These are phyloP conservation scores for Talaromyces funiculosus DNA, from an alignment of 2,329 filamentous ascomycete genomes.

Conservation along the genomic window DNA sequence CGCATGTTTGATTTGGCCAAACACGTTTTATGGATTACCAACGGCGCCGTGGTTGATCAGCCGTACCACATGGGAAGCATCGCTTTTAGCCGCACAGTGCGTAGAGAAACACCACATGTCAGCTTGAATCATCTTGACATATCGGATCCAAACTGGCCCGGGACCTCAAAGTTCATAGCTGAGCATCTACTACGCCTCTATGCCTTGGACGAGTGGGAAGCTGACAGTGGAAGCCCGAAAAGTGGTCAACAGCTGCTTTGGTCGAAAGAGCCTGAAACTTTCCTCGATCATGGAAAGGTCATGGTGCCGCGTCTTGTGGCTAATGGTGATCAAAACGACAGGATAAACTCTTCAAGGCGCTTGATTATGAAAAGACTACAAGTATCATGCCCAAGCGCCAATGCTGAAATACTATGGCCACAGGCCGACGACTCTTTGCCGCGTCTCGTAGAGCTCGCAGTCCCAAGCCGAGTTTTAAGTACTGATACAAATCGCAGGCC, in stretches of 20 bases:
- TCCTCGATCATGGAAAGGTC: constrained; percentile 20
- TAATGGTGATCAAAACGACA: background rate
- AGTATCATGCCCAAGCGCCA: too few relatives aligned
- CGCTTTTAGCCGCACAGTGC: constrained; percentile 8
- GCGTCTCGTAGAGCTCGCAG: too few relatives aligned
- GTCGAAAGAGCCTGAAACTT: constrained; percentile 25
- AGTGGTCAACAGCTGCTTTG: background rate
- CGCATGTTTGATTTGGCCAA: background rate
- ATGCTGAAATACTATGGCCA: too few relatives aligned
- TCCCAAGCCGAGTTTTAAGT: too few relatives aligned
- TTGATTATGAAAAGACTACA: too few relatives aligned
- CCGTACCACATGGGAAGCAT: constrained; percentile 9
- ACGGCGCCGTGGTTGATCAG: background rate
- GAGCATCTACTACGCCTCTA: background rate
- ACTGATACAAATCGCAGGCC: too few relatives aligned
- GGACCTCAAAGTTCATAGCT: background rate
- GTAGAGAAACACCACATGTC: constrained; percentile 4
- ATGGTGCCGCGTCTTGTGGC: constrained; percentile 26
- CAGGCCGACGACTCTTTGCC: too few relatives aligned
- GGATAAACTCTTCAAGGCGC: background rate
- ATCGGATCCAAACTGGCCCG: background rate
- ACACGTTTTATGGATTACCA: constrained; percentile 12
- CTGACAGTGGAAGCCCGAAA: background rate
- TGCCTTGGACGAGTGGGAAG: background rate
- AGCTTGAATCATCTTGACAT: constrained; percentile 6